Base-by-base conservation (phyloP, 768 basidiomycete genomes). In the Amanita molliuscula region DNA sequence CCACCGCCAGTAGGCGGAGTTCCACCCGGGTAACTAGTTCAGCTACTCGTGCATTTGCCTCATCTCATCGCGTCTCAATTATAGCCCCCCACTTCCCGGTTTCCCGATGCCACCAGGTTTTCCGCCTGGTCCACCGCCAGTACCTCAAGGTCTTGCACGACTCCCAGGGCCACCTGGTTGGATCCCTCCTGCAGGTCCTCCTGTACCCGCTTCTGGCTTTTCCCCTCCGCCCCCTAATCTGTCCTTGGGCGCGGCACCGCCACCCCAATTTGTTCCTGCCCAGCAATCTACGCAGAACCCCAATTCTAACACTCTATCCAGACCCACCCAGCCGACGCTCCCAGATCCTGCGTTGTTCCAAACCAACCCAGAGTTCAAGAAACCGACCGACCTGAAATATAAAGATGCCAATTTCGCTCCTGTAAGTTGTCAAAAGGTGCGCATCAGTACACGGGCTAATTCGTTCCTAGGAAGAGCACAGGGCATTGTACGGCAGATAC, bases 381-480 rank as follows among this genome's bases (percentile, higher is more conserved):
- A 88, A 62, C 68, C 73, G 11, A 87, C 86, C 1, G 73, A 74
- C 18, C 70, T 92, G 38, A 85, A 89, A 62, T 87, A 82, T 64
- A 61, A 68, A 11, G 85, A 92, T 58, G 67, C 88, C 0, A 88
- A 90, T 59, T 89, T 87, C 62, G 80, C 78, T 51, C 84, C 87
- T 3, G 89, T 89, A 56, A 40, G 81, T 72, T 11, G n/a, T 38
- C 21, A 52, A n/a, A 43, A 50, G 2, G 6, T 48, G 36, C 0
- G 26, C 38, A 43, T 49, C 16, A 7, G 21, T 26, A 7, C 36
- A 45, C 41, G 5, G 29, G 35, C 29, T 47, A 23, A 23, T 48
- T 41, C 26, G 7, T 25, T 31, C 55, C 6, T 38, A 93, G 89
- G 87, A 89, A 54, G 90, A 93, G 64, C 77, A 77, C 54, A 80